Evolutionary conservation across 2,329 filamentous ascomycete genomes (phyloP).

Genomic region (Hypoxylon sp.): DNA sequence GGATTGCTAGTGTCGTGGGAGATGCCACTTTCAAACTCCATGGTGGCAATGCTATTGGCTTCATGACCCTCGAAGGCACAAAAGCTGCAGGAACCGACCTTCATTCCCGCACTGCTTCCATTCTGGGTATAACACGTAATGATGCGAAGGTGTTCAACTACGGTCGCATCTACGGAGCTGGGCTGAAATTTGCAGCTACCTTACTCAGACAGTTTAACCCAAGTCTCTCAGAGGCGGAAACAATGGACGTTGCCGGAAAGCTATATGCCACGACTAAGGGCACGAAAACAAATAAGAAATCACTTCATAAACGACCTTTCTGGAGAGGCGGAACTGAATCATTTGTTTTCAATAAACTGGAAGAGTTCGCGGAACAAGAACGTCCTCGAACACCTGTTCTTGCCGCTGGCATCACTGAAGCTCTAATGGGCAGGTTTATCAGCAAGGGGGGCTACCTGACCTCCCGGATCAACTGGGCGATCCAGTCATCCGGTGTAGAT

Average conservation of each 20-base stretch:
- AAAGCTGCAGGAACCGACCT: conserved; percentile 94
- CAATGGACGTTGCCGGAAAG: conserved; percentile 76
- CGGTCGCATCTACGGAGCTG: conserved; percentile 97
- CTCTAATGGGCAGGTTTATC: conserved; percentile 86
- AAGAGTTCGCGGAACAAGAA: conserved; percentile 97
- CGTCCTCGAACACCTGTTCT: conserved; percentile 88
- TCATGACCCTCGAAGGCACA: conserved; percentile 98
- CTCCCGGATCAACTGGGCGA: conserved; percentile 98
- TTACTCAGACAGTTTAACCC: conserved; percentile 95
- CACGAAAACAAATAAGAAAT: conserved; percentile 78
- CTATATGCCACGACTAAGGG: conserved; percentile 93
- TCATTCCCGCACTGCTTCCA: conserved; percentile 90
- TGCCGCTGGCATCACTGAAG: conserved; percentile 94
- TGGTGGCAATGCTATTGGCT: conserved; percentile 95
- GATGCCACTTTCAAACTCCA: conserved; percentile 95
- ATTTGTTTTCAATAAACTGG: conserved; percentile 97
- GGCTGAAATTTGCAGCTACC: conserved; percentile 89
- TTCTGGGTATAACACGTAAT: conserved; percentile 92
- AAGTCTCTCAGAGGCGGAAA: conserved; percentile 79
- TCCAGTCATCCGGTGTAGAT: conserved; percentile 96
- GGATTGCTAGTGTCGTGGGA: conserved; percentile 95
- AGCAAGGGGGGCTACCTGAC: conserved; percentile 93
- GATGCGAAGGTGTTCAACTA: conserved; percentile 99
- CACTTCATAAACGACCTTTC: conserved; percentile 77
- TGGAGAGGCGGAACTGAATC: conserved; percentile 98